Percentiles rank a stretch among this genome's conserved stretches.
Evolutionary conservation across 140 eudicot species (phyloP).

Genomic region (Anethum foeniculum): DNA sequence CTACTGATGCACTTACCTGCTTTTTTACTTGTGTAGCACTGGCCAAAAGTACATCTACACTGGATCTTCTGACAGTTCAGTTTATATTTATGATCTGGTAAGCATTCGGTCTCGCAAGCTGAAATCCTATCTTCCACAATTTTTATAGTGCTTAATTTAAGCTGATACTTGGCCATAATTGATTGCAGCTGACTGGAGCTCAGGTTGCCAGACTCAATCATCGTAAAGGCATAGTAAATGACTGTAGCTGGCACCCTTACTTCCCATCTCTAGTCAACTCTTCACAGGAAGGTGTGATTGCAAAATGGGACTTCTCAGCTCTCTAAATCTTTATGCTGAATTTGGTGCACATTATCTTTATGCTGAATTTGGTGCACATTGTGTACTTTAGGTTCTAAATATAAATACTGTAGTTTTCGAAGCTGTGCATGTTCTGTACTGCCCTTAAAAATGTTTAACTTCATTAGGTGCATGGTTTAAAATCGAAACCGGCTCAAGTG

Average conservation of each 20-base stretch:
- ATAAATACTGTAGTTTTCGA: no score
- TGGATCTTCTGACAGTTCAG: slow-evolving; percentile 68
- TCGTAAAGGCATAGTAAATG: slow-evolving; percentile 62
- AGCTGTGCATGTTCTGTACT: no score
- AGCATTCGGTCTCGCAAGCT: neutral
- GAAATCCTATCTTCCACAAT: no score
- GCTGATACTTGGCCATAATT: neutral
- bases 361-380: slow-evolving; percentile 31
- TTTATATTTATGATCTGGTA: slow-evolving; percentile 87
- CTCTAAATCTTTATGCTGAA: no score
- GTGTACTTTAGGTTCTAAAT: no score
- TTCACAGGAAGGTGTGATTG: slow-evolving; percentile 71
- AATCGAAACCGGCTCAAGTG: no score
- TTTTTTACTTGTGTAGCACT: slow-evolving; percentile 47
- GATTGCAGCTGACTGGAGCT: slow-evolving; percentile 49
- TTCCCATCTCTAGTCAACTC: slow-evolving; percentile 72
- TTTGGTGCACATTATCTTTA: no score
- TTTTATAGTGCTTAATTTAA: no score
- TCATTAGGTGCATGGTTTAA: no score
- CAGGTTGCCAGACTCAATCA: slow-evolving; percentile 51
- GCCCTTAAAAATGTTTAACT: no score
- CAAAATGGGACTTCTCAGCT: slow-evolving; percentile 62
- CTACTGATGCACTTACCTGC: neutral
- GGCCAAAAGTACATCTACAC: slow-evolving; percentile 96
- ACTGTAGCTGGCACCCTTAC: slow-evolving; percentile 88